Conservation (phyloP, 2,329 filamentous ascomycete genomes). For the Grosmannia penicillata region DNA sequence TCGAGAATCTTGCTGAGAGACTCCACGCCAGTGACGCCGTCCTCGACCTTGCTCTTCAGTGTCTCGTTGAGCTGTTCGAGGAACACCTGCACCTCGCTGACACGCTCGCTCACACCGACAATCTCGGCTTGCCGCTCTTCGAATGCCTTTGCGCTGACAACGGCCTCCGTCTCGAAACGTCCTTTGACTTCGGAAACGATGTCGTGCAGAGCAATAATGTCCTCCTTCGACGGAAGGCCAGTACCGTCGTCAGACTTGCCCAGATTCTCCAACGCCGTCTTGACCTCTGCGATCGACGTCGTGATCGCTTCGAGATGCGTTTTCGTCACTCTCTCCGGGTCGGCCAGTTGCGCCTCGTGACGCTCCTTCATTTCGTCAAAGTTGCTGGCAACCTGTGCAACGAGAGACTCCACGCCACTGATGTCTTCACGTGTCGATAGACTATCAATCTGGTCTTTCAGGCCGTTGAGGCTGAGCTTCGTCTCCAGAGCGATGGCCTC, state of each 20-base stretch:
- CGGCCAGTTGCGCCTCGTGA: constrained; percentile 36
- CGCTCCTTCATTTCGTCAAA: constrained; percentile 60
- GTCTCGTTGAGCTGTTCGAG: constrained; percentile 67
- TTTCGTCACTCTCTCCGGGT: constrained; percentile 58
- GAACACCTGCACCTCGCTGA: constrained; percentile 52
- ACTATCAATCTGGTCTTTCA: constrained; percentile 15
- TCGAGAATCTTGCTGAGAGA: constrained; percentile 57
- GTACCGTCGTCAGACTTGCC: constrained; percentile 51
- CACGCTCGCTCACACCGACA: constrained; percentile 59
- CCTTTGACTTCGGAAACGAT: constrained; percentile 53
- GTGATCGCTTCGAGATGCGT: constrained; percentile 71
- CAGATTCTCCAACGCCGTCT: constrained; percentile 60
- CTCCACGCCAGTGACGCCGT: constrained; percentile 59
- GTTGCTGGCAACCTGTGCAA: constrained; percentile 60
- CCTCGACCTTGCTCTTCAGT: constrained; percentile 60
- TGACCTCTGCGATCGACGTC: constrained; percentile 72
- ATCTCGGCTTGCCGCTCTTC: constrained; percentile 78
- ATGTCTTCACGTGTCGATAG: constrained; percentile 62
- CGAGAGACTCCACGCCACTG: constrained; percentile 57
- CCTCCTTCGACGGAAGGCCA: constrained; percentile 59
- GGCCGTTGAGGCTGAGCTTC: constrained; percentile 50
- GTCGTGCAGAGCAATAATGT: constrained; percentile 56
- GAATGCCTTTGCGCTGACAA: constrained; percentile 62
- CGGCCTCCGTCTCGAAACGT: constrained; percentile 49
- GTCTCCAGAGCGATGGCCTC: constrained; percentile 57